Evolutionary conservation across 805 yeast genomes (phyloP).

Genomic region (Spathaspora arborariae): DNA sequence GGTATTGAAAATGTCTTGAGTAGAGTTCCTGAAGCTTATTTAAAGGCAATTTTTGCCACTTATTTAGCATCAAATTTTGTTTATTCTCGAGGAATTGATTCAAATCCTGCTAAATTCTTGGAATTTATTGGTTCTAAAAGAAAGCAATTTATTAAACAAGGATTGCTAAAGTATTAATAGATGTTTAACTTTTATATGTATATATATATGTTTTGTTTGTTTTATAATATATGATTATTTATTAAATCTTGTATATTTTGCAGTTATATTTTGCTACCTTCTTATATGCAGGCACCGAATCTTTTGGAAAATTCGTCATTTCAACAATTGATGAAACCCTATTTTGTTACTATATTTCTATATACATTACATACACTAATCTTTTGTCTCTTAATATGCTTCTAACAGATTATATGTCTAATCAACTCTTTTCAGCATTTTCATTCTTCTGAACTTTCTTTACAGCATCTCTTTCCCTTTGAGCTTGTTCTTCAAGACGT

Average conservation of each 20-base stretch:
- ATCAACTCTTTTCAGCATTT: background rate
- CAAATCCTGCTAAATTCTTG: slow-evolving; percentile 75
- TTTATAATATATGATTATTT: background rate
- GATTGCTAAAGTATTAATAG: slow-evolving; percentile 19
- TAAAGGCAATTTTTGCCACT: slow-evolving; percentile 85
- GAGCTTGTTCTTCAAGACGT: slow-evolving; percentile 14
- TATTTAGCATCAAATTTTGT: slow-evolving; percentile 82
- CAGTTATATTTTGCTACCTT: background rate
- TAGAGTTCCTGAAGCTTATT: slow-evolving; percentile 83
- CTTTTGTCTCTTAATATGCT: too few relatives aligned
- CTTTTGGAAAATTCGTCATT: too few relatives aligned
- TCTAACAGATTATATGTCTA: background rate
- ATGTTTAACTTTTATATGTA: background rate
- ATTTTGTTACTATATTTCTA: too few relatives aligned
- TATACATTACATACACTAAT: too few relatives aligned
- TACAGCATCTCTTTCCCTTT: background rate
- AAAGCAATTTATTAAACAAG: slow-evolving; percentile 36
- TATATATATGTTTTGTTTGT: background rate
- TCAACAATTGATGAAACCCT: background rate
- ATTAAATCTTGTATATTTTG: background rate
- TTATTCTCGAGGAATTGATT: slow-evolving; percentile 73
- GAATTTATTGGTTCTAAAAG: slow-evolving; percentile 62
- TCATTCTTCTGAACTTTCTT: background rate
- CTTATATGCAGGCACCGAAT: too few relatives aligned
- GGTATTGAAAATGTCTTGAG: slow-evolving; percentile 65